These are phyloP conservation scores for Flueggea neowawraea DNA, from an alignment of 441 rosid genomes.

Conservation along the genomic window DNA sequence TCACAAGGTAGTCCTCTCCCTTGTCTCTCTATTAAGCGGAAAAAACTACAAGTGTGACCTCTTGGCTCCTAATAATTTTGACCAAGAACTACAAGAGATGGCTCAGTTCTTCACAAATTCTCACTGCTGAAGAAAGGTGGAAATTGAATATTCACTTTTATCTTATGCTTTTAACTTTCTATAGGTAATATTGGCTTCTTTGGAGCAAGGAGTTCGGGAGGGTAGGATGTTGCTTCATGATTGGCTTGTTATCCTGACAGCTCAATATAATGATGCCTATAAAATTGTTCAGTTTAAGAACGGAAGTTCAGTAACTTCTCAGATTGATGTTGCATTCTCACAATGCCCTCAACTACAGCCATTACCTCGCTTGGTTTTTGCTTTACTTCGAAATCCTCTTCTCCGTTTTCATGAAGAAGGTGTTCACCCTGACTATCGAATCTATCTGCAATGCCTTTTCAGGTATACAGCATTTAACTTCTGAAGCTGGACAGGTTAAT, in stretches of 20 bases:
- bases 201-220: constrained; percentile 93
- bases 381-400: constrained; percentile 91
- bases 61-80: background rate
- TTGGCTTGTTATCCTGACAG: constrained; percentile 94
- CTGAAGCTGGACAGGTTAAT: background rate
- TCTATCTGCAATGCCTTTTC: constrained; percentile 95
- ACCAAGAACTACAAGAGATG: background rate
- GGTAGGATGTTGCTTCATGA: constrained; percentile 93
- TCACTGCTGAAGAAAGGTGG: background rate
- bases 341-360: constrained; percentile 92
- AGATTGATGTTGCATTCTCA: constrained; percentile 77
- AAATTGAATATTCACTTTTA: background rate
- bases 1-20: constrained; percentile 62
- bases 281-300: constrained; percentile 62
- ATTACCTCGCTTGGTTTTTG: constrained; percentile 86
- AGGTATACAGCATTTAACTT: constrained; percentile 43
- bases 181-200: constrained; percentile 84
- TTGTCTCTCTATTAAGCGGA: constrained; percentile 1
- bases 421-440: constrained; percentile 93
- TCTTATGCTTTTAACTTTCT: constrained; percentile 4
- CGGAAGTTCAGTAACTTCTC: constrained; percentile 53
- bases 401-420: constrained; percentile 98
- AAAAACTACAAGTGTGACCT: background rate
- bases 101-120: background rate
- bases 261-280: constrained; percentile 80